Evolutionary conservation across 345 rosid genomes (phyloP), one percentile per base, ranked within the genome.

Genomic region (Cardamine chenopodiifolia): DNA sequence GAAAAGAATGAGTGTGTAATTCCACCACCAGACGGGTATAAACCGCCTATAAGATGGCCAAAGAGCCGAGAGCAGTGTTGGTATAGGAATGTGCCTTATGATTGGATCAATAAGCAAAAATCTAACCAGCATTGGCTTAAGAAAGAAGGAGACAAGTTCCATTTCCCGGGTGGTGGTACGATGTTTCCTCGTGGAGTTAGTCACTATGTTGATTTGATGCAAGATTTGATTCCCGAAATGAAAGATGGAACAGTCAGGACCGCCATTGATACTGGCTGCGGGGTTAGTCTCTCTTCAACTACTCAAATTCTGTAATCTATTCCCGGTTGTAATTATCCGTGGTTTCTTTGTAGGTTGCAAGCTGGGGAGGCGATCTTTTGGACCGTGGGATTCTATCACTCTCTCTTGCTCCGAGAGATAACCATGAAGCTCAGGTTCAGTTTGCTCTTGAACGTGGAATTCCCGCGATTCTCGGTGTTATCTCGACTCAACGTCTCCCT

Each of bases 351-450:
- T 71, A 95, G 99, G 99, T 95, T 77, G 99, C 99, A 6, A 95
- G 99, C 80, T 95, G 99, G 99, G 99, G 99, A 78, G 99, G 99
- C 4, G 98, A 95, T 87, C 85, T 95, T 40, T 82, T 95, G 47
- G 97, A 95, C 73, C 97, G 89, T 32, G 91, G 94, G 42, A 89
- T 92, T 61, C 81, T 95, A 18, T 83, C 99, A n/a, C 83, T 95
- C 58, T 95, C 99, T 66, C 98, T 95, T 32, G 99, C 99, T 12
- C 99, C 99, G 18, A 88, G 99, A 83, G 99, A 95, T 73, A 95
- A 95, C 82, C 99, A 95, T 75, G 99, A 95, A 82, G 99, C 99
- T 78, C 99, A 92, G 72, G 99, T 95, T 56, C 99, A 92, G 72
- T 95, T 95, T 66, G 99, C 99, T 13, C 71, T 95, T 71, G 99